Percentiles rank a stretch among this genome's conserved stretches.
Evolutionary conservation across 495 filamentous ascomycete genomes (phyloP).

Genomic region (Xylaria intraflava): DNA sequence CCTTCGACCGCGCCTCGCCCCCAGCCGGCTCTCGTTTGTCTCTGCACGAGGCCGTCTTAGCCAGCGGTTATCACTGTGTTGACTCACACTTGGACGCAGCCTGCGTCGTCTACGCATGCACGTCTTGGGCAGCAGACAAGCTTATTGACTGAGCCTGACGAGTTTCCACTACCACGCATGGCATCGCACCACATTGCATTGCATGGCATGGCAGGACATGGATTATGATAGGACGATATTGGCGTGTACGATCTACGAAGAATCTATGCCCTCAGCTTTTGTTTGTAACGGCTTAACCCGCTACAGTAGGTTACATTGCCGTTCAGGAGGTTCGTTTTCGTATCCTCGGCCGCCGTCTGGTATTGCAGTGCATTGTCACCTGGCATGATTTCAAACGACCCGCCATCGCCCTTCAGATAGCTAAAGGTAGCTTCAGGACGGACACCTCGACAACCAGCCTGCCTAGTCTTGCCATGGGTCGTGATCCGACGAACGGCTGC

Average conservation of each 20-base stretch:
- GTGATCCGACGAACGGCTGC: too few species aligned
- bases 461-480: too few species aligned
- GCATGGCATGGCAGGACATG: not conserved
- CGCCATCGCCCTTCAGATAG: not conserved
- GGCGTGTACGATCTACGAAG: slow-evolving; percentile 1
- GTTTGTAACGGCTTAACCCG: not conserved
- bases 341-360: not conserved
- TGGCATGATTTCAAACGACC: not conserved
- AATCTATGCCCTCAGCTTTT: not conserved
- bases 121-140: slow-evolving; percentile 1
- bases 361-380: not conserved
- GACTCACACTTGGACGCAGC: slow-evolving; percentile 11
- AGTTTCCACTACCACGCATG: slow-evolving; percentile 2
- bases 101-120: slow-evolving; percentile 9
- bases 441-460: too few species aligned
- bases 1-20: not conserved
- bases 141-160: slow-evolving; percentile 9
- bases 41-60: slow-evolving; percentile 9
- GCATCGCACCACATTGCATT: not conserved
- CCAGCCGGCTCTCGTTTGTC: not conserved
- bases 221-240: not conserved
- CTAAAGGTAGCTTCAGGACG: too few species aligned
- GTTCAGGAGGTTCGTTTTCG: slow-evolving; percentile 1
- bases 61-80: slow-evolving; percentile 2
- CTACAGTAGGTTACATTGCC: not conserved